Evolutionary conservation across 176 grass and related monocot genomes (phyloP), one percentile per base, ranked within the genome.

Genomic region (Aegilops tauschii): DNA sequence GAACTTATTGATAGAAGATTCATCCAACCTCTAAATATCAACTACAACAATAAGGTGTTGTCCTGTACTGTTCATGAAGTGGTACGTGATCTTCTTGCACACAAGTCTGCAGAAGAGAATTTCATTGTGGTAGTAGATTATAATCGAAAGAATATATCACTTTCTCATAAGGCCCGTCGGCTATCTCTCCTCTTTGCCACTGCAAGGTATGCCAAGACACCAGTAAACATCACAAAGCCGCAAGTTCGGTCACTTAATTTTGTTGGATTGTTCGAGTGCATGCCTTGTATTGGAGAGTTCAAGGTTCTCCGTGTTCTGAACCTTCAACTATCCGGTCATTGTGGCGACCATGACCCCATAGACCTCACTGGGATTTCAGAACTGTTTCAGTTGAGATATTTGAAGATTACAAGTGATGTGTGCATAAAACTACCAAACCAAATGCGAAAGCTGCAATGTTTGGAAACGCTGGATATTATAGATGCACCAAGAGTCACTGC

Each of bases 141-240:
- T 2, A 37, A 3, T 39, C 10, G n/a, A 36, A 36, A 31, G 1
- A 12, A 2, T 61, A 14, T 20, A 14, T 0, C 3, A 9, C 2
- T 61, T 13, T 13, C 76, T 1, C 31, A 61, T 8, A 40, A 25
- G 31, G 32, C 4, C 1, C 56, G 31, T 25, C 76, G 76, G 0
- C 31, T 79, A 3, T 79, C 56, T 12, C 5, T 79, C 2, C 0
- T 9, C 30, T 79, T 79, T 79, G 76, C 2, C 0, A 0, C 36
- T 2, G 2, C 44, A 39, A 62, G 0, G 0, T 7, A n/a, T 52
- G 73, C 44, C 2, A 35, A 14, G 8, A 13, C n/a, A 79, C 56
- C 20, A 0, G 2, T 0, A 8, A 62, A n/a, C 12, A 25, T 79
- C 2, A 79, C 20, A 39, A 6, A 0, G 4, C 0, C 56, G 0